These are phyloP conservation scores for Phaeophleospora eucalypticola DNA, from an alignment of 2,329 filamentous ascomycete species.

Conservation along the genomic window DNA sequence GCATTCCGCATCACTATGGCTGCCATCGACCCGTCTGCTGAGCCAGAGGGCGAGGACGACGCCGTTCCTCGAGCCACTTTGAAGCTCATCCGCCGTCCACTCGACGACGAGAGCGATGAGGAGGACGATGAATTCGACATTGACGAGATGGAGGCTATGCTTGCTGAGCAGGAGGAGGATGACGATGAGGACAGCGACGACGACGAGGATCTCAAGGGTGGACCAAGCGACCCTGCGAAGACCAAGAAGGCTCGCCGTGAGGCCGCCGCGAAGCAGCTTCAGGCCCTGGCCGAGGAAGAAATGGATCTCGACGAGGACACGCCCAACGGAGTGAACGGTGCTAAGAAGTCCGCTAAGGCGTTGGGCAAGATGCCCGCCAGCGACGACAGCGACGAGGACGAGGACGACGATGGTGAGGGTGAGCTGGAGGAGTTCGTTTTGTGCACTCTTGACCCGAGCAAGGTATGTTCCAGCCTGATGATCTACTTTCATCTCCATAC, in stretches of 20 bases:
- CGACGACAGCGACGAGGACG: constrained; percentile 50
- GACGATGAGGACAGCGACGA: constrained; percentile 53
- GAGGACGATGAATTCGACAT: constrained; percentile 58
- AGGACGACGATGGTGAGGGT: constrained; percentile 57
- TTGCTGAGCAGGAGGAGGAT: constrained; percentile 54
- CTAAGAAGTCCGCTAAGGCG: constrained; percentile 59
- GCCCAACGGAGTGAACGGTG: constrained; percentile 60
- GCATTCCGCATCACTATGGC: constrained; percentile 98
- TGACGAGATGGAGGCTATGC: constrained; percentile 51
- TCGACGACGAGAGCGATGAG: constrained; percentile 57
- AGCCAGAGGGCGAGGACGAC: constrained; percentile 43
- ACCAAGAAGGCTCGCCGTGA: constrained; percentile 79
- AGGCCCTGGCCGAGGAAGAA: constrained; percentile 58
- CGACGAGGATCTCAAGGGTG: constrained; percentile 76
- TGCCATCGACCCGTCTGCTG: constrained; percentile 84
- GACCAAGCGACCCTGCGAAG: constrained; percentile 87
- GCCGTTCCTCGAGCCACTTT: constrained; percentile 72
- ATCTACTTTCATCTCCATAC: constrained; percentile 9
- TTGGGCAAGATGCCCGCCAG: constrained; percentile 62
- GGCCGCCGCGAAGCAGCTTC: constrained; percentile 72
- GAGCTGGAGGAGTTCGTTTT: constrained; percentile 86
- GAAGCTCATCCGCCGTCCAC: constrained; percentile 76
- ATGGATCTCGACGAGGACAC: constrained; percentile 69
- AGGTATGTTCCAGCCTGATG: constrained; percentile 63
- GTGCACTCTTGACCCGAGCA: constrained; percentile 90